These are phyloP conservation scores for Microbotryum intermedium DNA, from an alignment of 1,284 basidiomycete genomes.

Conservation along the genomic window DNA sequence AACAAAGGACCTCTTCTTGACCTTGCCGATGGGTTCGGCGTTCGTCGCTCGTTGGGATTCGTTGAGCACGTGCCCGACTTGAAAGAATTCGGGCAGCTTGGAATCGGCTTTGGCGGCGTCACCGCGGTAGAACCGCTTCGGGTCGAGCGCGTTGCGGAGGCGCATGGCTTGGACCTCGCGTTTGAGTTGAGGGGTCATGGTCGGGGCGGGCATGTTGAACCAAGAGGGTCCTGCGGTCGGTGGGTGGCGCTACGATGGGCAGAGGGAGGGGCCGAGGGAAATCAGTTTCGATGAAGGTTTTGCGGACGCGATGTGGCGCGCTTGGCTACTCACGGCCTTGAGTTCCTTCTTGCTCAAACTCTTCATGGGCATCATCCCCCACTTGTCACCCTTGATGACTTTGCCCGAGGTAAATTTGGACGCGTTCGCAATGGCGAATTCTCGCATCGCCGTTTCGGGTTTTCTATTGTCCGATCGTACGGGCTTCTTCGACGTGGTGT, in stretches of 20 bases:
- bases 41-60: slow-evolving; percentile 64
- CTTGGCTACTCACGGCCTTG: slow-evolving; percentile 21
- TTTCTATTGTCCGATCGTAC: no score
- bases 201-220: slow-evolving; percentile 75
- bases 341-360: slow-evolving; percentile 21
- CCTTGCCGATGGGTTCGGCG: slow-evolving; percentile 59
- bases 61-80: slow-evolving; percentile 79
- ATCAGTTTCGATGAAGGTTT: not conserved
- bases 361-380: slow-evolving; percentile 18
- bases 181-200: slow-evolving; percentile 71
- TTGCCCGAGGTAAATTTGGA: no score
- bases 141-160: slow-evolving; percentile 84
- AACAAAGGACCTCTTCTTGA: slow-evolving; percentile 71
- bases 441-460: no score
- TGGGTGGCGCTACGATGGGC: slow-evolving; percentile 10
- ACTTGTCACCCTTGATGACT: slow-evolving; percentile 13
- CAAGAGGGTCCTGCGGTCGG: slow-evolving; percentile 69
- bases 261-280: not conserved
- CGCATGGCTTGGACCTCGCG: slow-evolving; percentile 89
- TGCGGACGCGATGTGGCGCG: not conserved
- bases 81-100: slow-evolving; percentile 76
- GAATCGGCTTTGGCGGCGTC: slow-evolving; percentile 55
- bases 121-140: slow-evolving; percentile 88
- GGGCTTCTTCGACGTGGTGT: no score
- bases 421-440: no score